Conservation (phyloP, 2,329 filamentous ascomycete species). For the Diplodia intermedia region DNA sequence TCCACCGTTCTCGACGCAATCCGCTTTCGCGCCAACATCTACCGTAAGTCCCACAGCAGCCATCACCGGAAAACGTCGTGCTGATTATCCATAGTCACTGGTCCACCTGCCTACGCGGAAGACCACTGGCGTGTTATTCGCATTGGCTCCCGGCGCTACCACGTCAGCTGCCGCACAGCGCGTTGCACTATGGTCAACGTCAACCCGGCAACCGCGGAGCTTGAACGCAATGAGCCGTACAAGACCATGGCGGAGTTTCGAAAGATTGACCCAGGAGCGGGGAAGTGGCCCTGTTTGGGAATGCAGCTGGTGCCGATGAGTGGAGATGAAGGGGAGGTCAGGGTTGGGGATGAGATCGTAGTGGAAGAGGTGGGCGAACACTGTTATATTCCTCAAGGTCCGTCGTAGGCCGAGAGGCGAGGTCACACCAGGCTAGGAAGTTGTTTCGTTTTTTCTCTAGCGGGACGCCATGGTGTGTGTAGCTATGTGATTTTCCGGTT, state of each 20-base stretch:
- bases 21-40: conserved; percentile 76
- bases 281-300: conserved; percentile 64
- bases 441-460: not conserved
- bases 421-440: no score
- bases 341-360: conserved; percentile 27
- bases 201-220: conserved; percentile 65
- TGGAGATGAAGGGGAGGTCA: conserved; percentile 40
- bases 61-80: not conserved
- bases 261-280: conserved; percentile 66
- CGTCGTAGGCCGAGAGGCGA: not conserved
- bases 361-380: conserved; percentile 29
- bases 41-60: conserved; percentile 57
- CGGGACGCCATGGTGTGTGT: no score
- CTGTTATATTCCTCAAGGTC: conserved; percentile 29
- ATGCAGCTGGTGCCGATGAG: conserved; percentile 68
- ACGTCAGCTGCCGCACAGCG: conserved; percentile 69
- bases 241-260: conserved; percentile 64
- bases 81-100: conserved; percentile 58
- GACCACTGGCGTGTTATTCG: conserved; percentile 71
- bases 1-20: conserved; percentile 65
- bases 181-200: conserved; percentile 77
- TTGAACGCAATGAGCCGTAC: conserved; percentile 64
- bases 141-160: conserved; percentile 57
- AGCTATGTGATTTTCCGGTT: not conserved
- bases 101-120: conserved; percentile 69